Evolutionary conservation across 2,329 filamentous ascomycete species (phyloP).

Genomic region (Chalaropsis ovoidea): DNA sequence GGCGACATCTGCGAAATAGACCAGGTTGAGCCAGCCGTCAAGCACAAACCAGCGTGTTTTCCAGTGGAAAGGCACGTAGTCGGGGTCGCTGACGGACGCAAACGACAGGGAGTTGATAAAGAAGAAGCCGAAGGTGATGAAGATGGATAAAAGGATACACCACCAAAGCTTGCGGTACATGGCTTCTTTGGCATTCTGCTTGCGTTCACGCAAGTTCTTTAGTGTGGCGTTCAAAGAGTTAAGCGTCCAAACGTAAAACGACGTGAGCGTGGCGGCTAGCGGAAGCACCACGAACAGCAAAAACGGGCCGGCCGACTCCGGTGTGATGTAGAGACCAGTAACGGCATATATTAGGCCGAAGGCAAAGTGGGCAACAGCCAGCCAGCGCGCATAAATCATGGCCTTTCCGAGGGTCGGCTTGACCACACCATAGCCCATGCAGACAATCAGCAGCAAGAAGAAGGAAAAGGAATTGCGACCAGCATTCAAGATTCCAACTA

Average conservation of each 20-base stretch:
- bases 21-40: slow-evolving; percentile 93
- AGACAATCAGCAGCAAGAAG: slow-evolving; percentile 93
- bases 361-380: slow-evolving; percentile 85
- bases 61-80: slow-evolving; percentile 95
- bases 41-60: slow-evolving; percentile 95
- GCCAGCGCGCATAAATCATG: slow-evolving; percentile 86
- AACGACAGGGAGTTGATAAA: slow-evolving; percentile 97
- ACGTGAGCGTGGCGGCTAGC: slow-evolving; percentile 80
- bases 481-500: slow-evolving; percentile 89
- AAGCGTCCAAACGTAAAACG: slow-evolving; percentile 97
- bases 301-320: slow-evolving; percentile 75
- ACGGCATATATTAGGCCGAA: slow-evolving; percentile 92
- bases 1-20: slow-evolving; percentile 86
- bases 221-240: slow-evolving; percentile 91
- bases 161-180: slow-evolving; percentile 99
- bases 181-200: slow-evolving; percentile 80
- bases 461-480: slow-evolving; percentile 96
- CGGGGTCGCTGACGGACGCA: slow-evolving; percentile 69
- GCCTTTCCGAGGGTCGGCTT: slow-evolving; percentile 84
- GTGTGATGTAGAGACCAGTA: slow-evolving; percentile 77
- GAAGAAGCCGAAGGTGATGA: slow-evolving; percentile 96
- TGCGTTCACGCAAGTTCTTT: slow-evolving; percentile 89
- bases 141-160: slow-evolving; percentile 83
- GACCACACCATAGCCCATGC: slow-evolving; percentile 98
- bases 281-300: slow-evolving; percentile 90